These are phyloP conservation scores for Fusarium sp. DNA, from an alignment of 2,329 filamentous ascomycete genomes.

Conservation along the genomic window DNA sequence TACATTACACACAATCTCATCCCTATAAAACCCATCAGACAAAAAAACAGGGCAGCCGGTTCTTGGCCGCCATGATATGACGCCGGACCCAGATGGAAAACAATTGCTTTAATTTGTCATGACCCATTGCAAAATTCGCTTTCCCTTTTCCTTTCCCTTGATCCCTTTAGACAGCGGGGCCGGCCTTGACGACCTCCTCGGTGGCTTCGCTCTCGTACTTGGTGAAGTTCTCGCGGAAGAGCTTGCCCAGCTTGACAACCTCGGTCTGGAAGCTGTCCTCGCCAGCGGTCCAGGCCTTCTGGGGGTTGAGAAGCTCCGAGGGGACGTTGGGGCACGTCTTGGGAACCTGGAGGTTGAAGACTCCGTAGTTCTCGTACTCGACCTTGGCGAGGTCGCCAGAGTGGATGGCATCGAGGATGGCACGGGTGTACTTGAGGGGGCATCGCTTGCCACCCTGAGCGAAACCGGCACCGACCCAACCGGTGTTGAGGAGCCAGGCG, in stretches of 20 bases:
- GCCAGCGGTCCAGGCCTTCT: conserved; percentile 90
- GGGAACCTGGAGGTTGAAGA: conserved; percentile 98
- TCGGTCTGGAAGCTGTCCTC: conserved; percentile 86
- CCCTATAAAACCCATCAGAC: conserved; percentile 36
- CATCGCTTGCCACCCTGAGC: conserved; percentile 95
- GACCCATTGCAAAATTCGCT: conserved; percentile 39
- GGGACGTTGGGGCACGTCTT: conserved; percentile 92
- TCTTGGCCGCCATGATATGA: conserved; percentile 49
- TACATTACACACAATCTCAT: conserved; percentile 50
- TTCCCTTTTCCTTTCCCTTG: conserved; percentile 31
- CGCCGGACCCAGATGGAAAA: conserved; percentile 49
- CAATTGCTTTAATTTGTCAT: conserved; percentile 43
- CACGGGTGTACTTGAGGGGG: conserved; percentile 98
- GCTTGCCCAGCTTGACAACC: conserved; percentile 88
- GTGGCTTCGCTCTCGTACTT: conserved; percentile 93
- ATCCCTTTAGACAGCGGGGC: conserved; percentile 60
- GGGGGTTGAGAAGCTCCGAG: conserved; percentile 92
- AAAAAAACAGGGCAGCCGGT: conserved; percentile 46
- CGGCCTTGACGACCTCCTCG: conserved; percentile 81
- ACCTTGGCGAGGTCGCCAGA: conserved; percentile 93
- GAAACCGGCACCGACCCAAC: conserved; percentile 94
- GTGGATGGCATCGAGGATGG: conserved; percentile 98
- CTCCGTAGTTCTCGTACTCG: conserved; percentile 94
- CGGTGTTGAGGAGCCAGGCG: conserved; percentile 98
- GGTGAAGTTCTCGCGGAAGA: conserved; percentile 98